Percentiles rank a stretch among this genome's conserved stretches.
Conservation (phyloP, 129 eudicot species). For the Flaveria trinervia region DNA sequence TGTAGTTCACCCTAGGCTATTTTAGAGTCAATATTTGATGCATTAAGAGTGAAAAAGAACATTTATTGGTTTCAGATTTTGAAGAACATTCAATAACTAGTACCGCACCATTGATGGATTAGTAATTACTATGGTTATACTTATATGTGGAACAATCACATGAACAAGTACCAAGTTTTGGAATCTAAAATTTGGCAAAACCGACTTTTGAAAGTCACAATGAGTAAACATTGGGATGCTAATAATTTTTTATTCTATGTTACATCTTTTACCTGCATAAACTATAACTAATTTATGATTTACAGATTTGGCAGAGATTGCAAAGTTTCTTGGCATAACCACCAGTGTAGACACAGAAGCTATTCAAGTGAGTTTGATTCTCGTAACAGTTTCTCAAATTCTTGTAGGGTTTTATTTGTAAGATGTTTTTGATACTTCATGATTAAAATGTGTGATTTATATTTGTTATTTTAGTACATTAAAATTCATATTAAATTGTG, state of each 20-base stretch:
- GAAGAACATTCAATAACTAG: background rate
- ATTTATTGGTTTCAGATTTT: background rate
- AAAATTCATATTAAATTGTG: background rate
- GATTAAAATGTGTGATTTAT: background rate
- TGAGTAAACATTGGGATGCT: background rate
- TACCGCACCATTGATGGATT: background rate
- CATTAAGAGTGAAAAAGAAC: slow-evolving; percentile 12
- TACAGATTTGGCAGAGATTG: slow-evolving; percentile 96
- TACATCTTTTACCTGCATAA: slow-evolving; percentile 8
- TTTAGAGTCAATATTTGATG: background rate
- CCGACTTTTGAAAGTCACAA: background rate
- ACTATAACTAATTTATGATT: background rate
- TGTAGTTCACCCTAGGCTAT: background rate
- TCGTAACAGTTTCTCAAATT: background rate
- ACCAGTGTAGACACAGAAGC: slow-evolving; percentile 85
- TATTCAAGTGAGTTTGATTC: slow-evolving; percentile 73
- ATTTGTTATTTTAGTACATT: background rate
- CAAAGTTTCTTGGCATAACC: slow-evolving; percentile 94
- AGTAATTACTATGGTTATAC: slow-evolving; percentile 3
- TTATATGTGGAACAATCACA: slow-evolving; percentile 1
- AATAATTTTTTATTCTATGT: background rate
- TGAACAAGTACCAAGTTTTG: background rate
- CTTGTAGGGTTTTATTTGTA: background rate
- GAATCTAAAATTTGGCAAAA: background rate
- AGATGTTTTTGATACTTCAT: slow-evolving; percentile 18